phyloP scores from a whole-genome alignment of 345 rosid genomes.

The Ceriops decandra region DNA sequence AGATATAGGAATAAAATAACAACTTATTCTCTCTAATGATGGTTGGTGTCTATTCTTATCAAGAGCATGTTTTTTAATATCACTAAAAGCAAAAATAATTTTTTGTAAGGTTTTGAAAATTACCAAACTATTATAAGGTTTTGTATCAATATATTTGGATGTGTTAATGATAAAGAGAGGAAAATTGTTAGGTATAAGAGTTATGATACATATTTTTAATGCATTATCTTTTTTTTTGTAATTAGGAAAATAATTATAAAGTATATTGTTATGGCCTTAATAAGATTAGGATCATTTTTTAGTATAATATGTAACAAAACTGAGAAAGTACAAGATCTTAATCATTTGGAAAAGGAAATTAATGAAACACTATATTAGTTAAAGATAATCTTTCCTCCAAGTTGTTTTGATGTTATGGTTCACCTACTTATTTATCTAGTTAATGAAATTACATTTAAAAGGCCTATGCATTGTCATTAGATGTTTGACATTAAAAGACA shows the following conservation, averaged over 20 bases:
- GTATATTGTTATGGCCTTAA: neutral
- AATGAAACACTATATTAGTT: neutral
- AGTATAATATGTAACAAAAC: neutral
- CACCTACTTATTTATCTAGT: too few relatives aligned
- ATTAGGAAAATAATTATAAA: neutral
- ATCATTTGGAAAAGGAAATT: neutral
- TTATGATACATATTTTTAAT: neutral
- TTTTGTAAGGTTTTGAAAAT: too few relatives aligned
- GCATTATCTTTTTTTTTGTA: neutral
- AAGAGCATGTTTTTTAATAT: too few relatives aligned
- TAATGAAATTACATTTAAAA: too few relatives aligned
- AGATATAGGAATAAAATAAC: neutral
- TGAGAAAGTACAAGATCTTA: neutral
- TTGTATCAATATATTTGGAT: too few relatives aligned
- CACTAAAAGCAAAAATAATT: neutral
- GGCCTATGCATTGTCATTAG: too few relatives aligned
- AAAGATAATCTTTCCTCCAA: neutral
- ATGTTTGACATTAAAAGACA: too few relatives aligned
- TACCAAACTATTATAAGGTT: too few relatives aligned
- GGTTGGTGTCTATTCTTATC: too few relatives aligned
- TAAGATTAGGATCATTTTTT: constrained; percentile 2
- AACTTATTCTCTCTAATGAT: neutral
- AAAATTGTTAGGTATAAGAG: neutral
- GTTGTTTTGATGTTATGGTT: too few relatives aligned
- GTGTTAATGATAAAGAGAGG: too few relatives aligned